Conservation (phyloP, 345 rosid genomes). For the Excoecaria cochinchinensis region DNA sequence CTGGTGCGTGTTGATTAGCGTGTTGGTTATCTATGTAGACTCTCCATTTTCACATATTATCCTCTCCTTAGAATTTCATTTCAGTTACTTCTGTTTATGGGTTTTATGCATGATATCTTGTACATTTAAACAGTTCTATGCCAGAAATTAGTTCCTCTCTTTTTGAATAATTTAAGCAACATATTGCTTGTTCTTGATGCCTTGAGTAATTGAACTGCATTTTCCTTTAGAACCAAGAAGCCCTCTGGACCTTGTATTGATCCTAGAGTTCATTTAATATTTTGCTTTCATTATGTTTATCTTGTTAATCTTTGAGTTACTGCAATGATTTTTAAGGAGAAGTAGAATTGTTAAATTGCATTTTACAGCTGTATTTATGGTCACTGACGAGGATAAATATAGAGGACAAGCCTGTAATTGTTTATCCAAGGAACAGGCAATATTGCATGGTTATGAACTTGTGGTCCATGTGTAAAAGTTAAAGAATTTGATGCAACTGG, state of each 20-base stretch:
- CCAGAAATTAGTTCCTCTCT: background rate
- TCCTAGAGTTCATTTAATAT: background rate
- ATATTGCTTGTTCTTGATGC: background rate
- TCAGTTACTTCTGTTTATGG: background rate
- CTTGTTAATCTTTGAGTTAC: background rate
- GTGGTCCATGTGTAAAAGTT: background rate
- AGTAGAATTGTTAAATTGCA: background rate
- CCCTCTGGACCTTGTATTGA: background rate
- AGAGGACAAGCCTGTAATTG: background rate
- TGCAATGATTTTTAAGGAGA: background rate
- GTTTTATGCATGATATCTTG: background rate
- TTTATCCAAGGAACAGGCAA: background rate
- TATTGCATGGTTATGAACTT: background rate
- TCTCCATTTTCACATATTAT: slow-evolving; percentile 1
- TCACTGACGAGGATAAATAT: background rate
- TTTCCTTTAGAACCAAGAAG: slow-evolving; percentile 1
- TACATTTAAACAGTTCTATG: background rate
- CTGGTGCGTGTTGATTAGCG: background rate
- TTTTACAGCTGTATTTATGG: background rate
- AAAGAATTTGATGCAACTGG: background rate
- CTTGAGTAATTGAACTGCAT: background rate
- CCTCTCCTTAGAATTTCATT: background rate
- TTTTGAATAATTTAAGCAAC: background rate
- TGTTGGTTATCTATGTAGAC: background rate
- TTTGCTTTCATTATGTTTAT: background rate